Evolutionary conservation across 345 rosid genomes (phyloP).

Genomic region (Arabidopsis thaliana): DNA sequence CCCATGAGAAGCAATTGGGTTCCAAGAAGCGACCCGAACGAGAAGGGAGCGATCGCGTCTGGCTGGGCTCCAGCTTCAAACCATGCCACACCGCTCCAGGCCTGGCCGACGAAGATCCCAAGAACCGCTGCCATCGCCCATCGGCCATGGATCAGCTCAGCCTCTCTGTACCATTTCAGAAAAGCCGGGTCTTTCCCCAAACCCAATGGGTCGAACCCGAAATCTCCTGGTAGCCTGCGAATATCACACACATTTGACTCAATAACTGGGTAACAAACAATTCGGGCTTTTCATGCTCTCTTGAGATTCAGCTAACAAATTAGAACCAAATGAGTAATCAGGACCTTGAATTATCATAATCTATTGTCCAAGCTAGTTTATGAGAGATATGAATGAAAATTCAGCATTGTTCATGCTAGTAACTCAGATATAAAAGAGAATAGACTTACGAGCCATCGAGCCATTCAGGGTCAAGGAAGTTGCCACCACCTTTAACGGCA

Average conservation of each 20-base stretch:
- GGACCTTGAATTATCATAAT: not conserved
- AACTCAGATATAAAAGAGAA: not conserved
- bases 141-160: slow-evolving; percentile 95
- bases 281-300: not conserved
- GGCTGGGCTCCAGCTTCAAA: slow-evolving; percentile 98
- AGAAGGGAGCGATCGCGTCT: slow-evolving; percentile 83
- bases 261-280: not conserved
- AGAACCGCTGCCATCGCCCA: slow-evolving; percentile 97
- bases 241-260: not conserved
- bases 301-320: not conserved
- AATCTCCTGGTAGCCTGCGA: slow-evolving; percentile 93
- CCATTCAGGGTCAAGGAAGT: slow-evolving; percentile 92
- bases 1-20: slow-evolving; percentile 97
- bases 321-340: not conserved
- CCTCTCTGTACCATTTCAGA: slow-evolving; percentile 97
- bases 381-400: not conserved
- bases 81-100: slow-evolving; percentile 98
- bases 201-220: slow-evolving; percentile 92
- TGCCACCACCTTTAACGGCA: slow-evolving; percentile 85
- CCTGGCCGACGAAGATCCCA: slow-evolving; percentile 91
- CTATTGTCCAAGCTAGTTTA: not conserved
- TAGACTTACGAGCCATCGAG: slow-evolving; percentile 98
- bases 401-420: not conserved
- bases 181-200: slow-evolving; percentile 98
- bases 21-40: slow-evolving; percentile 83